A percentile compares a stretch with the other conserved stretches of the same genome.
phyloP scores from a whole-genome alignment of 2,329 filamentous ascomycete species.

The Blastomyces emzantsi region DNA sequence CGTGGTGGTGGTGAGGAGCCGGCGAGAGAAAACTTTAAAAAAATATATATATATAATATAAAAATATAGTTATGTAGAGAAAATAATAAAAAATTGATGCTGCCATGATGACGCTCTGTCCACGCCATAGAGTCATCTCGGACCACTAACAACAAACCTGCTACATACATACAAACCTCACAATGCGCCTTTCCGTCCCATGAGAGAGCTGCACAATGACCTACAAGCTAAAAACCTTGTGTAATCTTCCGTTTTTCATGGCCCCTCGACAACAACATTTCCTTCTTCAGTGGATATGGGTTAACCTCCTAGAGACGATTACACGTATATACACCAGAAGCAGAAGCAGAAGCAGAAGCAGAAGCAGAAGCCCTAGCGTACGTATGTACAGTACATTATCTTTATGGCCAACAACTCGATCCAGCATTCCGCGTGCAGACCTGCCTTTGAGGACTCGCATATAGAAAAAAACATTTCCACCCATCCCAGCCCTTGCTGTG shows the following conservation, averaged over 20 bases:
- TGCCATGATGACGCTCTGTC: neutral
- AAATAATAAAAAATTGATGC: no score
- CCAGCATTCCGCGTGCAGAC: neutral
- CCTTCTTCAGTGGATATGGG: neutral
- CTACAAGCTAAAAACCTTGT: neutral
- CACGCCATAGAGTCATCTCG: neutral
- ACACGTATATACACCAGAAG: conserved; percentile 3
- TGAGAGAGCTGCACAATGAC: conserved; percentile 1
- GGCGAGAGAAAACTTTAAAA: neutral
- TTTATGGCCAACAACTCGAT: neutral
- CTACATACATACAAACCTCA: neutral
- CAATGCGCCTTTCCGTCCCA: neutral
- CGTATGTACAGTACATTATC: no score
- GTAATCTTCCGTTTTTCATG: neutral
- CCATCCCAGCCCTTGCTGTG: neutral
- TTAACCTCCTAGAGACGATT: neutral
- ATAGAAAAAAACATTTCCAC: neutral
- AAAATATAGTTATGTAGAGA: no score
- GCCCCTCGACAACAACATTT: neutral
- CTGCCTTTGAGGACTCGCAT: conserved; percentile 1
- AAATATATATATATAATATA: no score
- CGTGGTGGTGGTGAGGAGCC: neutral
- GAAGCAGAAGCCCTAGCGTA: neutral
- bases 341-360: neutral
- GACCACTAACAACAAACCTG: neutral